phyloP scores from a whole-genome alignment of 2,329 filamentous ascomycete species.

The Colletotrichum truncatum region DNA sequence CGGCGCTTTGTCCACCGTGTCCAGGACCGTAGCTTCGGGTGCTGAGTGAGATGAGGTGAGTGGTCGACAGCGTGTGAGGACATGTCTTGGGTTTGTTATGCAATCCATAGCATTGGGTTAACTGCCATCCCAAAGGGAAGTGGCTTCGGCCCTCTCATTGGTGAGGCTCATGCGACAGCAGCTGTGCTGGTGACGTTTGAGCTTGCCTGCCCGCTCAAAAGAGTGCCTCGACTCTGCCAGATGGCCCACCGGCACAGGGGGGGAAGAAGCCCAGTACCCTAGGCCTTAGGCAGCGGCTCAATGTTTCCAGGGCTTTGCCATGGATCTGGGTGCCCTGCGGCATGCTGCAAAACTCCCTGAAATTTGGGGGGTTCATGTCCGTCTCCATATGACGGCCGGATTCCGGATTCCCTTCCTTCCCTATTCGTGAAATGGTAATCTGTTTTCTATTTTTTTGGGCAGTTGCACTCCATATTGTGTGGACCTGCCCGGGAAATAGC shows the following conservation, averaged over 20 bases:
- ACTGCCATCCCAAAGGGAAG: constrained; percentile 25
- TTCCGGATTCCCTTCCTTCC: not conserved
- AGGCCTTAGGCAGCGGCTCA: no score
- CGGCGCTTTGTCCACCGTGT: constrained; percentile 21
- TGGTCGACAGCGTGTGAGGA: constrained; percentile 8
- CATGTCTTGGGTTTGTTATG: constrained; percentile 17
- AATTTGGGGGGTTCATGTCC: not conserved
- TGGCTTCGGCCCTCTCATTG: not conserved
- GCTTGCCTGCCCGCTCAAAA: not conserved
- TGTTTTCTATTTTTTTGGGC: not conserved
- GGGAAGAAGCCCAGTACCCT: not conserved
- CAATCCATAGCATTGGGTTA: constrained; percentile 27
- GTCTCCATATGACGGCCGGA: not conserved
- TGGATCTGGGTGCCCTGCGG: constrained; percentile 11
- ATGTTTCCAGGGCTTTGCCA: constrained; percentile 5
- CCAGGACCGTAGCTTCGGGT: constrained; percentile 29
- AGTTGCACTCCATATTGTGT: no score
- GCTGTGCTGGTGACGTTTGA: constrained; percentile 20
- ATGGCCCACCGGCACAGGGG: not conserved
- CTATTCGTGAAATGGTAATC: no score
- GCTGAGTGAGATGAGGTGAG: constrained; percentile 26
- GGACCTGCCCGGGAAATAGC: no score
- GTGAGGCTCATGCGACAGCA: constrained; percentile 9
- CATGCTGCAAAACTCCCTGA: constrained; percentile 6
- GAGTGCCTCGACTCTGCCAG: not conserved